Base-by-base conservation (phyloP, 2,329 filamentous ascomycete species). In the Fusarium odoratissimum region DNA sequence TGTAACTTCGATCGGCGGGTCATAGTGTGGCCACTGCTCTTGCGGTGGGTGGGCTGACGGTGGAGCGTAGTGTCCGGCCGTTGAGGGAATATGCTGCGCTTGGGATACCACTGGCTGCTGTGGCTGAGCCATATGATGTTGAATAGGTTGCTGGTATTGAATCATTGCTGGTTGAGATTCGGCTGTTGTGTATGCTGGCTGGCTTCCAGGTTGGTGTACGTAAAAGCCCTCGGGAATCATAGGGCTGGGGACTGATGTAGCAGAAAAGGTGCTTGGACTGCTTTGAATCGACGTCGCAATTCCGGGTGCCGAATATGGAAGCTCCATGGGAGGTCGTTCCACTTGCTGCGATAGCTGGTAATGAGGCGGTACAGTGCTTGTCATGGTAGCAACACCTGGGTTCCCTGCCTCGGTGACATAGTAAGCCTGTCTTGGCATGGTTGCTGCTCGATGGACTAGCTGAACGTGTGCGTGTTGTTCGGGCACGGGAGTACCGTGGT, bases 351-450 rank as follows among this genome's bases (percentile, higher is more conserved):
- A 83, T 55, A 89, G 82, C 56, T 88, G 86, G 78, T 89, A 89
- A 63, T 86, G 81, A 11, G 83, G 79, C n/a, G 84, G 82, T 52
- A 89, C 81, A 11, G 83, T 76, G 71, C 84, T 85, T 79, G 87
- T 89, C 85, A 91, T 87, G 17, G 88, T 91, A 37, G 88, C 89
- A 10, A 91, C 86, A 17, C 86, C 88, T 14, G 89, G 89, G 74
- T 91, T 91, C 77, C 84, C 86, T 71, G 90, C 88, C 63, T 91
- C 89, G 2, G 90, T 86, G 35, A 91, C 84, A 74, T 90, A 92
- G 77, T 86, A 89, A 40, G 82, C 79, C 59, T 85, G 84, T 58
- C 83, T 83, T 6, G 85, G 82, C 75, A 88, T 81, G 77, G 83
- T 85, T 9, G 84, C 75, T n/a, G 84, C 82, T 59, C 86, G 84